phyloP scores from a whole-genome alignment of 306 rosid species.

The Begonia fuchsioides region DNA sequence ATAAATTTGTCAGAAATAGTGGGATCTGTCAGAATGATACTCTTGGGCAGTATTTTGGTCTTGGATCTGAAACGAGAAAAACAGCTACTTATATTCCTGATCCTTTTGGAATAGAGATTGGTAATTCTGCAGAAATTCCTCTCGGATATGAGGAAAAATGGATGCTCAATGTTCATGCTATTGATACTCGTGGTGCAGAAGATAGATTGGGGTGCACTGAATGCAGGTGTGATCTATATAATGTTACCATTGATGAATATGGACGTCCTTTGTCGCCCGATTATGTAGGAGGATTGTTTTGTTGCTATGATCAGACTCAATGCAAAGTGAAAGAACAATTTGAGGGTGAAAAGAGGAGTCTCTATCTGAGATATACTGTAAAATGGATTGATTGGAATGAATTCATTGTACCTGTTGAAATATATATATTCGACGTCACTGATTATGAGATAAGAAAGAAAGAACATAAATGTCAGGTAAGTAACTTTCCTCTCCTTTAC shows the following conservation, averaged over 20 bases:
- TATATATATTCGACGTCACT: slow-evolving; percentile 53
- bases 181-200: slow-evolving; percentile 51
- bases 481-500: background rate
- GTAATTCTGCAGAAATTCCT: slow-evolving; percentile 42
- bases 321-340: slow-evolving; percentile 40
- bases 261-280: slow-evolving; percentile 21
- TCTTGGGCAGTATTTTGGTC: slow-evolving; percentile 42
- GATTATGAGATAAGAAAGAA: slow-evolving; percentile 21
- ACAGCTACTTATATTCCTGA: slow-evolving; percentile 38
- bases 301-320: slow-evolving; percentile 42
- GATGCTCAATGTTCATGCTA: slow-evolving; percentile 58
- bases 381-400: slow-evolving; percentile 69
- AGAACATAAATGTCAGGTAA: slow-evolving; percentile 37
- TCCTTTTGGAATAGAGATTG: slow-evolving; percentile 58
- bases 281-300: slow-evolving; percentile 43
- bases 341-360: slow-evolving; percentile 30
- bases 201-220: slow-evolving; percentile 51
- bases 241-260: slow-evolving; percentile 25
- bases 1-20: slow-evolving; percentile 13
- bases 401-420: slow-evolving; percentile 41
- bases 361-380: slow-evolving; percentile 53
- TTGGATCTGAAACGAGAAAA: slow-evolving; percentile 57
- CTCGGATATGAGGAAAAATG: slow-evolving; percentile 57
- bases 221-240: slow-evolving; percentile 55
- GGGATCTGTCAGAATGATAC: slow-evolving; percentile 30